Evolutionary conservation across 371 early-diverging fungal species (phyloP).

Genomic region (Dipsacomyces acuminosporus): DNA sequence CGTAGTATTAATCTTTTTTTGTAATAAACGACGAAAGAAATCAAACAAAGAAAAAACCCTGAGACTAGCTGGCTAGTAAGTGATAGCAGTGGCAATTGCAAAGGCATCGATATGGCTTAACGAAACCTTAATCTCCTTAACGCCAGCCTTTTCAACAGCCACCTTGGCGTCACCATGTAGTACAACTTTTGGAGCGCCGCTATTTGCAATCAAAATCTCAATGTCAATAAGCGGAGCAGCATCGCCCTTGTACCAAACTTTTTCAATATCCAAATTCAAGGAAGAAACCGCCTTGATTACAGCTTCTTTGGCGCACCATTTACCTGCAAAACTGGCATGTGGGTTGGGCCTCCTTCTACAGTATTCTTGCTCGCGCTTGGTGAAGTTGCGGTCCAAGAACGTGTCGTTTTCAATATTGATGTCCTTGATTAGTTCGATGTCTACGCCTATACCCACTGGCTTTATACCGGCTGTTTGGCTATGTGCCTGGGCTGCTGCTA

Average conservation of each 20-base stretch:
- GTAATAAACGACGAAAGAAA: neutral
- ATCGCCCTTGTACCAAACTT: constrained; percentile 74
- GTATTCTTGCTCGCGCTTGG: constrained; percentile 72
- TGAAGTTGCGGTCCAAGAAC: constrained; percentile 92
- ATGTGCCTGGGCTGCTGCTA: constrained; percentile 36
- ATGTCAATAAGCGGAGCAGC: constrained; percentile 88
- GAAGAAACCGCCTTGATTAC: constrained; percentile 91
- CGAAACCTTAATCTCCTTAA: constrained; percentile 76
- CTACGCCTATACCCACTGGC: constrained; percentile 73
- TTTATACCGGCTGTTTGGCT: constrained; percentile 10
- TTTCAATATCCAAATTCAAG: constrained; percentile 49
- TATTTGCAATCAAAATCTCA: constrained; percentile 67
- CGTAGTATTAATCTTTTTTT: neutral
- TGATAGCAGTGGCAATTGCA: constrained; percentile 81
- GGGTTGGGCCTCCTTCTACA: constrained; percentile 73
- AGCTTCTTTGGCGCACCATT: constrained; percentile 97
- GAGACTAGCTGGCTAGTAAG: too few species aligned
- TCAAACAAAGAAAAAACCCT: neutral
- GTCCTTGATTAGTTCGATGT: constrained; percentile 82
- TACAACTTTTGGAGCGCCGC: constrained; percentile 85
- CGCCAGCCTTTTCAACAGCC: constrained; percentile 66
- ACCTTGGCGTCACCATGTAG: constrained; percentile 79
- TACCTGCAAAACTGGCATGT: constrained; percentile 84
- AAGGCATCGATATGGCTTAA: constrained; percentile 92
- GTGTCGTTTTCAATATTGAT: constrained; percentile 76